These are phyloP conservation scores for Goffeauzyma gilvescens DNA, from an alignment of 768 basidiomycete species.

Conservation along the genomic window DNA sequence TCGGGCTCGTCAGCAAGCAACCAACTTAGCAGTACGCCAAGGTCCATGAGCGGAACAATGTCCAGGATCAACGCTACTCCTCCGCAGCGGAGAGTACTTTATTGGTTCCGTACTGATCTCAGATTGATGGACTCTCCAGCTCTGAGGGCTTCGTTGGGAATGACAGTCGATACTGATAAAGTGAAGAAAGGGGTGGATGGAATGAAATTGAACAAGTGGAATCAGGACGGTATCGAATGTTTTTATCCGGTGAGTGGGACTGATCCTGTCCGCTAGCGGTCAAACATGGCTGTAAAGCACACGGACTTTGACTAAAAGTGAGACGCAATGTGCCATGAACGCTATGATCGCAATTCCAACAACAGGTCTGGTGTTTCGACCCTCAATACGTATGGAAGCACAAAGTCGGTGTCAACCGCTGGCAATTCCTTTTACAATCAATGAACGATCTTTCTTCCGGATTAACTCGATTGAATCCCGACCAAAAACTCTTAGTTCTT, in stretches of 20 bases:
- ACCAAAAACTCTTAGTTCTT: constrained; percentile 29
- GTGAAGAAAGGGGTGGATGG: too few species aligned
- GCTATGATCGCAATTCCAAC: too few species aligned
- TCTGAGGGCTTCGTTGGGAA: constrained; percentile 15
- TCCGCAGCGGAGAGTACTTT: too few species aligned
- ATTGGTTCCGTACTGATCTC: constrained; percentile 34
- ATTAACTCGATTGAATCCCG: constrained; percentile 23
- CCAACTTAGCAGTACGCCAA: too few species aligned
- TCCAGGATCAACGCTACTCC: too few species aligned
- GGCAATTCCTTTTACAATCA: constrained; percentile 22
- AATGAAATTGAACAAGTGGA: too few species aligned
- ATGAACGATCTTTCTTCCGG: constrained; percentile 24
- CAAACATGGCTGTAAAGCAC: background rate
- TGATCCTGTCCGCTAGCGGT: background rate
- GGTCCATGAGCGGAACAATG: too few species aligned
- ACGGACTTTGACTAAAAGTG: too few species aligned
- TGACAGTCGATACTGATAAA: too few species aligned
- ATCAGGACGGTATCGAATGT: constrained; percentile 8
- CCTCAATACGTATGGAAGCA: constrained; percentile 27
- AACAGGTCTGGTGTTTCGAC: constrained; percentile 26
- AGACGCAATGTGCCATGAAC: too few species aligned
- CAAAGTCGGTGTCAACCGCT: constrained; percentile 30
- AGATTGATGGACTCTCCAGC: constrained; percentile 30
- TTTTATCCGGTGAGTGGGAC: constrained; percentile 21
- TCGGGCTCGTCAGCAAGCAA: too few species aligned